Evolutionary conservation across 2,329 filamentous ascomycete genomes (phyloP).

Genomic region (Neofusicoccum sp.): DNA sequence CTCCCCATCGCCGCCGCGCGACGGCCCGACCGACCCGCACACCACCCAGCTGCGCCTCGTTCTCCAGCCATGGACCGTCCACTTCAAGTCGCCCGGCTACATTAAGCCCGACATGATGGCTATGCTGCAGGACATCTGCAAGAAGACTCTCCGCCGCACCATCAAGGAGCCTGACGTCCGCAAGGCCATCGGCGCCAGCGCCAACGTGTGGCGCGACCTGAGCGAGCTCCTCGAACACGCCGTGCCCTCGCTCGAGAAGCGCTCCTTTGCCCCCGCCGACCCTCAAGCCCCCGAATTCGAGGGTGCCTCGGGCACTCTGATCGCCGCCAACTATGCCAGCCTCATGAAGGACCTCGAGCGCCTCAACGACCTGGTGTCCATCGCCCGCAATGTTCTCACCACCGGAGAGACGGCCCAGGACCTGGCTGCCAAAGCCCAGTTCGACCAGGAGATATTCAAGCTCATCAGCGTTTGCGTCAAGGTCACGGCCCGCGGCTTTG

Average conservation of each 20-base stretch:
- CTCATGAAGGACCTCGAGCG: conserved; percentile 63
- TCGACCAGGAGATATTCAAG: conserved; percentile 61
- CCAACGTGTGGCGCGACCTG: conserved; percentile 60
- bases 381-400: conserved; percentile 61
- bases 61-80: conserved; percentile 51
- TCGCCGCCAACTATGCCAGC: conserved; percentile 58
- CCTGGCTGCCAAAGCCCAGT: conserved; percentile 57
- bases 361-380: conserved; percentile 60
- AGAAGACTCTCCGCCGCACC: conserved; percentile 59
- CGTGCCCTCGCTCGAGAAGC: conserved; percentile 59
- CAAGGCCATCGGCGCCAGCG: conserved; percentile 56
- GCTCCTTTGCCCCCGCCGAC: conserved; percentile 61
- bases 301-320: conserved; percentile 58
- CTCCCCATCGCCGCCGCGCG: neutral
- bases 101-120: conserved; percentile 59
- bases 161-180: conserved; percentile 56
- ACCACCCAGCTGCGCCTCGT: conserved; percentile 47
- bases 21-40: conserved; percentile 28
- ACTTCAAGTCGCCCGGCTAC: conserved; percentile 60
- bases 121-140: conserved; percentile 56
- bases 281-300: conserved; percentile 57
- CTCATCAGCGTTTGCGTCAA: conserved; percentile 63
- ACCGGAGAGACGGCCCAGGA: conserved; percentile 62
- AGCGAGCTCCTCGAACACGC: conserved; percentile 58
- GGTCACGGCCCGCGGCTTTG: conserved; percentile 63